phyloP scores from a whole-genome alignment of 176 grass and related monocot species.

The Aegilops sharonensis region DNA sequence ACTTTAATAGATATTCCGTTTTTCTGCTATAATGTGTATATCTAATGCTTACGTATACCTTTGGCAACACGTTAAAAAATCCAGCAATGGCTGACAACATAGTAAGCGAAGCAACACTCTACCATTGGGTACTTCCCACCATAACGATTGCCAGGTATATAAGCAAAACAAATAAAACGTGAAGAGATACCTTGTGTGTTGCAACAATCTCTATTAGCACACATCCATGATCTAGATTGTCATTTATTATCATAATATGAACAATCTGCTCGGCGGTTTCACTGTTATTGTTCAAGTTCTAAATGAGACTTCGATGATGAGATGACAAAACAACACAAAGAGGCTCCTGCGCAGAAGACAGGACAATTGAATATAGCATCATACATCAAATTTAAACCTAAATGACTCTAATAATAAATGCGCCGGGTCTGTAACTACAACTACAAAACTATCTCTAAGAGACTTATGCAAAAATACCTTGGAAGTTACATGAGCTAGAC shows the following conservation, averaged over 20 bases:
- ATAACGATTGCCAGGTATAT: background rate
- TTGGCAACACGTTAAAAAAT: background rate
- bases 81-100: background rate
- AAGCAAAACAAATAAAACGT: conserved; percentile 7
- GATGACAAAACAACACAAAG: conserved; percentile 70
- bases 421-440: background rate
- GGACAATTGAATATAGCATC: background rate
- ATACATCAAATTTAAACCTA: conserved; percentile 8
- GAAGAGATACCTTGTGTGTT: conserved; percentile 69
- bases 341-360: conserved; percentile 61
- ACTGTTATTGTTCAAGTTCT: conserved; percentile 64
- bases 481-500: no score
- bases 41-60: background rate
- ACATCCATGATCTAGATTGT: conserved; percentile 97
- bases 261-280: conserved; percentile 70
- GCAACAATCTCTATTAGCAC: conserved; percentile 91
- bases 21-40: no score
- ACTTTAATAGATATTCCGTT: no score
- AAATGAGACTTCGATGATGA: conserved; percentile 79
- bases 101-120: background rate
- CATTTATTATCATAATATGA: conserved; percentile 70
- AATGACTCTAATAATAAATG: background rate
- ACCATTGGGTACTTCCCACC: background rate
- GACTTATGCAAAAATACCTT: no score
- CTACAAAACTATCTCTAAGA: no score